Evolutionary conservation across 2,329 filamentous ascomycete genomes (phyloP).

Genomic region (Colletotrichum tabaci): DNA sequence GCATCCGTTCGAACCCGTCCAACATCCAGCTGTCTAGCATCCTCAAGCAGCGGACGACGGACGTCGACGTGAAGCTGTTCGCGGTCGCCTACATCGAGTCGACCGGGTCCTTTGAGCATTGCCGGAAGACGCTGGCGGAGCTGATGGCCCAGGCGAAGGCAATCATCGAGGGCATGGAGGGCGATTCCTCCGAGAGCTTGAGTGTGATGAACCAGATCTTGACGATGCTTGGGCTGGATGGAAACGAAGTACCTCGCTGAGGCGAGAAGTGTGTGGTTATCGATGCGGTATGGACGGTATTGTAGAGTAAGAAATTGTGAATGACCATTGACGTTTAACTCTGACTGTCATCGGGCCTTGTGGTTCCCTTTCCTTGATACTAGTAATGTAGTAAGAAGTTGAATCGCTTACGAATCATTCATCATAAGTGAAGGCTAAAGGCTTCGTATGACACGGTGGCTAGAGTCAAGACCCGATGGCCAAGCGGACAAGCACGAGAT

Average conservation of each 20-base stretch:
- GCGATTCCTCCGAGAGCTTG: background rate
- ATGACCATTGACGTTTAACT: too few relatives aligned
- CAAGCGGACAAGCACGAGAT: too few relatives aligned
- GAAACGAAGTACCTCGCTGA: background rate
- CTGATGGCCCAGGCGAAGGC: background rate
- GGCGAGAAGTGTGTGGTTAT: background rate
- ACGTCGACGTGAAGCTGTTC: conserved; percentile 5
- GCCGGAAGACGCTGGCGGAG: background rate
- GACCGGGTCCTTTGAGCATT: background rate
- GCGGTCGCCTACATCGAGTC: background rate
- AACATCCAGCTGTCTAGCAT: conserved; percentile 3
- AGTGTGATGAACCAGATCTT: background rate
- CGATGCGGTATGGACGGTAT: background rate
- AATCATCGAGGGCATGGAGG: background rate
- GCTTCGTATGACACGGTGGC: too few relatives aligned
- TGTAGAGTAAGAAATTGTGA: too few relatives aligned
- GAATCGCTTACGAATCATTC: too few relatives aligned
- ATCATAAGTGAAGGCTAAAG: too few relatives aligned
- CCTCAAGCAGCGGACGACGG: conserved; percentile 1
- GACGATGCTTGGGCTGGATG: background rate
- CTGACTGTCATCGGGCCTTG: too few relatives aligned
- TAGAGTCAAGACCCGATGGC: too few relatives aligned
- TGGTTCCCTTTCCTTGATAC: too few relatives aligned
- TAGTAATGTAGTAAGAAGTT: too few relatives aligned
- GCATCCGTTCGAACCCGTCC: conserved; percentile 2